Evolutionary conservation across 2,329 filamentous ascomycete genomes (phyloP), one percentile per base, ranked within the genome.

Genomic region (Parasarocladium wereldwijsianum): DNA sequence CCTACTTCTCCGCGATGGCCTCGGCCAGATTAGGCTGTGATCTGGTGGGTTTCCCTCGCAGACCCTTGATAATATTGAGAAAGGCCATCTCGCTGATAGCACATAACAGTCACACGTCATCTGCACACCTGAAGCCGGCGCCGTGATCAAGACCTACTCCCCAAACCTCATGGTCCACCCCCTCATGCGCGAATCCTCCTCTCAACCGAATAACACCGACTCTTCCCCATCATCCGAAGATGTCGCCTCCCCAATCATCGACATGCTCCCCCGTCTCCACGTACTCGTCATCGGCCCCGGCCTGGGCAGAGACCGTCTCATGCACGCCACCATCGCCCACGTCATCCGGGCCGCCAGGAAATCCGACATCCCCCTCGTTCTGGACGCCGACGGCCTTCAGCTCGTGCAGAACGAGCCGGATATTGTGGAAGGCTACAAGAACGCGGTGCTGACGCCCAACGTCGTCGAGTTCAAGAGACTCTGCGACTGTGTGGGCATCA

Each of bases 141-240:
- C 72, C 45, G 86, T 94, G 21, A 93, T 98, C 58, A 98, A 98
- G 62, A 83, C 84, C 4, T 98, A 96, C 60, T 94, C 86, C 13
- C 90, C 90, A 3, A 94, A 96, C 51, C 66, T 98, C 17, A 98
- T 98, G 87, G 90, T 98, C 8, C 90, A 96, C 53, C 90, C 90
- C 1, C 70, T 94, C 41, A 87, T 98, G 73, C 80, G 84, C 17
- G 83, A 90, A 54, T 70, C 73, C 12, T 24, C 26, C 7, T 10
- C 15, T 15, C 8, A 34, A 8, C 35, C 37, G 17, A 29, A 35
- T 18, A 55, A 62, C 31, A 40, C 38, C 13, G 38, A 41, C 4
- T 18, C 35, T 2, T 69, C 77, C 33, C 60, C 60, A 9, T 64
- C 71, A 40, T 65, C 78, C 2, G 62, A 60, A 9, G 49, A 60